Conservation (phyloP, 441 rosid genomes). For the Gossypium trilobum region DNA sequence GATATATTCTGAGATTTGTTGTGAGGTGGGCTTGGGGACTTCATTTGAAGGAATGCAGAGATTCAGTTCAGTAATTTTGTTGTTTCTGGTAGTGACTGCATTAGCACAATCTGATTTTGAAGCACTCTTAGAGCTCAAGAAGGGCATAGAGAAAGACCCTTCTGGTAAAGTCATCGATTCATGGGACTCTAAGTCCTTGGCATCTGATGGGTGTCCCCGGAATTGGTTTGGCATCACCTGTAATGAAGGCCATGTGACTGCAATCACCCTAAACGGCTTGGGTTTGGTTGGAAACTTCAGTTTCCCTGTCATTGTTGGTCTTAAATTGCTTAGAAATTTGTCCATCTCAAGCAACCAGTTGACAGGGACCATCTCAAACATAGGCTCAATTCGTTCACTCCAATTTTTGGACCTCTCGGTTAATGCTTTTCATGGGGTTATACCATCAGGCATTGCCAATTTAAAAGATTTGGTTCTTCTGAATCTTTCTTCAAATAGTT, state of each 20-base stretch:
- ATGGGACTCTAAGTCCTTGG: conserved; percentile 57
- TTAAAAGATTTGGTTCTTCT: conserved; percentile 36
- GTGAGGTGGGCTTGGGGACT: conserved; percentile 12
- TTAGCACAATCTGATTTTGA: conserved; percentile 62
- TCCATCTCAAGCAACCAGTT: conserved; percentile 54
- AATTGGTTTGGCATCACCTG: conserved; percentile 69
- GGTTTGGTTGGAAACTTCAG: conserved; percentile 64
- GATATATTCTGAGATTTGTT: conserved; percentile 13
- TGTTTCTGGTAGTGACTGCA: conserved; percentile 34
- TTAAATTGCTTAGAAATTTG: conserved; percentile 50
- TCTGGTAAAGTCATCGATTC: conserved; percentile 48
- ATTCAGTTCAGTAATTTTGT: conserved; percentile 31
- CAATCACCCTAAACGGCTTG: conserved; percentile 47
- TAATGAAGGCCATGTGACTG: conserved; percentile 45
- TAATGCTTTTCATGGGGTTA: conserved; percentile 48
- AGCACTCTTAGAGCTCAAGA: conserved; percentile 68
- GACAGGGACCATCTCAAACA: conserved; percentile 51
- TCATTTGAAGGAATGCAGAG: conserved; percentile 48
- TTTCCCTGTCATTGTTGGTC: conserved; percentile 43
- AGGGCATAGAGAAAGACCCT: conserved; percentile 55
- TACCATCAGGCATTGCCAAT: conserved; percentile 39
- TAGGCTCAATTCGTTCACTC: conserved; percentile 46
- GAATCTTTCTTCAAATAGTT: conserved; percentile 47
- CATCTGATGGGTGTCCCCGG: conserved; percentile 59
- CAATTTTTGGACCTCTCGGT: conserved; percentile 47